Base-by-base conservation (phyloP, 2,329 filamentous ascomycete genomes). In the Fusarium heterosporum region DNA sequence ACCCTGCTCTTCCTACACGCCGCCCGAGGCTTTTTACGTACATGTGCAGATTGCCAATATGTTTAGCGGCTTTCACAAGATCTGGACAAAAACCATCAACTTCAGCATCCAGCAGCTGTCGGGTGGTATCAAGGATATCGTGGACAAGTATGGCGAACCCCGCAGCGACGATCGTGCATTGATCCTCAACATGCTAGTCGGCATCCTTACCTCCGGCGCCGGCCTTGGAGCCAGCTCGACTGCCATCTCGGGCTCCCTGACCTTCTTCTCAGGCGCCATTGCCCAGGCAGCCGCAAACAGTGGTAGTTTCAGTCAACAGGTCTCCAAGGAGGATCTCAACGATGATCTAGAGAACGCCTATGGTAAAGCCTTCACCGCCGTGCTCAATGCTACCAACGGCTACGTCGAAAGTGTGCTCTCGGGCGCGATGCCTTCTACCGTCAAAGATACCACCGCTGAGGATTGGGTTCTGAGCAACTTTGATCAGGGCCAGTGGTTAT, bases 181-280 rank as follows among this genome's bases (percentile, higher is more conserved):
- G 25, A 51, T 64, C 4, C 58, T 64, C 25, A 64, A 64, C 42
- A 63, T 64, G 61, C 46, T 64, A 16, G 51, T 64, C 13, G 58
- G 61, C 11, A 38, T 64, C n/a, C 43, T 64, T 13, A 64, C 58
- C n/a, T 57, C 58, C 2, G 40, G 30, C 14, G 40, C 40, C 9
- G 50, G 50, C 5, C 39, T 53, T 8, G 28, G 28, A 4, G 50
- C 30, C 14, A 22, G 16, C 12, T n/a, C 29, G 29, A n/a, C 50
- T 6, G 60, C 49, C 19, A 48, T 61, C 28, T 39, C 56, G 13
- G 56, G 56, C 11, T 17, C 46, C 1, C 48, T 64, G 6, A 62
- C 52, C 28, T 25, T 58, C 17, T 43, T 64, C 16, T 32, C 58
- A 6, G 61, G 52, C 6, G 49, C 40, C 8, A 17, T 57, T n/a